Conservation (phyloP, 2,329 filamentous ascomycete genomes). For the Cylindrodendrum hubeiense region DNA sequence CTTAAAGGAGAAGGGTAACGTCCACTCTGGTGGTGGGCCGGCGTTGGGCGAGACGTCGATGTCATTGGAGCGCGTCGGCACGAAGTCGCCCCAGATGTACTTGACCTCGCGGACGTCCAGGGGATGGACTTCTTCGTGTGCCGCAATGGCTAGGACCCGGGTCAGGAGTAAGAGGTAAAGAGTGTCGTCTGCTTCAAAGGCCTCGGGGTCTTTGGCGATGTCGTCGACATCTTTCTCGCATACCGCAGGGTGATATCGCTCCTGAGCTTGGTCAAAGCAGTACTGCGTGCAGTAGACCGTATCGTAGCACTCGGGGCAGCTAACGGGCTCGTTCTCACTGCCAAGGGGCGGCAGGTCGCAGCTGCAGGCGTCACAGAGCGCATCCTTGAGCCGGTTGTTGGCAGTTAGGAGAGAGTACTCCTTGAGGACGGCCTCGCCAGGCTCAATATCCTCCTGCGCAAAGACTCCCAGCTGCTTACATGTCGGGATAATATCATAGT, state of each 20-base stretch:
- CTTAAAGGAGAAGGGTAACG: conserved; percentile 82
- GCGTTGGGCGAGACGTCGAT: conserved; percentile 66
- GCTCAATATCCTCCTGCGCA: conserved; percentile 82
- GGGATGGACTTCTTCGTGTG: conserved; percentile 71
- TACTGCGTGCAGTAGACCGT: conserved; percentile 74
- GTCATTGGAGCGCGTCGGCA: conserved; percentile 64
- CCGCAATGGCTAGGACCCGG: conserved; percentile 72
- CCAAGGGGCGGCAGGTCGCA: conserved; percentile 74
- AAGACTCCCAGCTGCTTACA: conserved; percentile 90
- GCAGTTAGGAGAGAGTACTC: conserved; percentile 91
- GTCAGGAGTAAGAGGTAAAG: conserved; percentile 74
- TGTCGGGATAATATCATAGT: conserved; percentile 65
- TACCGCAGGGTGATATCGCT: conserved; percentile 73
- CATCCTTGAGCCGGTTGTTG: conserved; percentile 88
- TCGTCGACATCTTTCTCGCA: conserved; percentile 76
- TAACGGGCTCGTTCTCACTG: conserved; percentile 59
- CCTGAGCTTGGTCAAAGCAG: conserved; percentile 69
- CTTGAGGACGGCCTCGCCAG: conserved; percentile 81
- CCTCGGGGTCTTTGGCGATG: conserved; percentile 73
- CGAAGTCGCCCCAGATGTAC: conserved; percentile 78
- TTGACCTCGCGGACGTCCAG: conserved; percentile 74
- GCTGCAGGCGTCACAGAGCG: conserved; percentile 91
- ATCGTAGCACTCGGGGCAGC: conserved; percentile 72
- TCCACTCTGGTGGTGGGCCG: conserved; percentile 71
- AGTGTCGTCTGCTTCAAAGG: conserved; percentile 69